Evolutionary conservation across 2,329 filamentous ascomycete species (phyloP), one percentile per base, ranked within the genome.

Genomic region (Acrodontium crateriforme): DNA sequence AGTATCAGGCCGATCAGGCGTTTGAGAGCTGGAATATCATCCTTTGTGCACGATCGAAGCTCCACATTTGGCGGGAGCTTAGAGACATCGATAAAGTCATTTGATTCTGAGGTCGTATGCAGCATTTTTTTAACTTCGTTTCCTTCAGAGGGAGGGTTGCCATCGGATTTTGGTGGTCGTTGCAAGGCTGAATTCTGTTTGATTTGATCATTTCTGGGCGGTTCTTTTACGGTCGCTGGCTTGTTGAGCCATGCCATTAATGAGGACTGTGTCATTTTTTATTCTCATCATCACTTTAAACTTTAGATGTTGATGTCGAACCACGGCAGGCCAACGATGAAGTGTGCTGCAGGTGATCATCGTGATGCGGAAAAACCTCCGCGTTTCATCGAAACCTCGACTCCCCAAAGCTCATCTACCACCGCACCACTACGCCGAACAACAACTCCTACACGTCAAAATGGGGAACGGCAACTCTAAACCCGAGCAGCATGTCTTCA

Each of bases 391-490:
- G n/a, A n/a, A n/a, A n/a, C n/a, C n/a, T n/a, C n/a, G n/a, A n/a
- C n/a, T n/a, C n/a, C n/a, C n/a, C n/a, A n/a, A n/a, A n/a, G n/a
- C n/a, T n/a, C n/a, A n/a, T n/a, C n/a, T n/a, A n/a, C n/a, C n/a
- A n/a, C n/a, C n/a, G n/a, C n/a, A n/a, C n/a, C n/a, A n/a, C n/a
- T n/a, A n/a, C n/a, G n/a, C n/a, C n/a, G n/a, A n/a, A n/a, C n/a
- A n/a, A n/a, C n/a, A n/a, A n/a, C n/a, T n/a, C n/a, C n/a, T 22
- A 22, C 20, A 22, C 10, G 4, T 10, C 13, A 12, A 4, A 51
- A 76, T 77, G 71, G 71, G 71, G 52, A 63, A 65, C 48, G 68
- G 68, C 42, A 63, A 63, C 55, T 76, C 71, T 29, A 74, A 74
- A 56, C 65, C 66, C 42, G 60, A 66, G 43, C 68, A 71, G 55